Percentiles rank a stretch among this genome's conserved stretches.
Evolutionary conservation across 768 basidiomycete genomes (phyloP).

Genomic region (Pulveroboletus sp.): DNA sequence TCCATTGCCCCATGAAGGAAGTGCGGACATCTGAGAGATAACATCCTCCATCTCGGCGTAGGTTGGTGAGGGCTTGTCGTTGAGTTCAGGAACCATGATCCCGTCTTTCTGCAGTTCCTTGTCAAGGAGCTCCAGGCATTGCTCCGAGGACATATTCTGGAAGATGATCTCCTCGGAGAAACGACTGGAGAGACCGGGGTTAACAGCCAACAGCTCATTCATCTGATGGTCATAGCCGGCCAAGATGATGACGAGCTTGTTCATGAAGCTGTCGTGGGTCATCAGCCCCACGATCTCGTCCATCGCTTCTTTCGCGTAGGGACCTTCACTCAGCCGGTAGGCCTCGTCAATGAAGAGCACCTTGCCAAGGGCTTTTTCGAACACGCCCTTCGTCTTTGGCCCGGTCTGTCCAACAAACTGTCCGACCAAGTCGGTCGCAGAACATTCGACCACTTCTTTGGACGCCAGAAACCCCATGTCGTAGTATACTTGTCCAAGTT

Average conservation of each 20-base stretch:
- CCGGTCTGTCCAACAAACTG: slow-evolving; percentile 72
- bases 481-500: slow-evolving; percentile 60
- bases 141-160: slow-evolving; percentile 46
- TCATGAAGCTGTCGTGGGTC: slow-evolving; percentile 54
- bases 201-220: slow-evolving; percentile 54
- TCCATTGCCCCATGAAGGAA: slow-evolving; percentile 67
- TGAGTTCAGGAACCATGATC: slow-evolving; percentile 37
- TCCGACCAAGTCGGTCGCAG: slow-evolving; percentile 66
- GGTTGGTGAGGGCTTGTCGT: background rate
- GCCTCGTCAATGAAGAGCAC: slow-evolving; percentile 76
- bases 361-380: slow-evolving; percentile 63
- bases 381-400: slow-evolving; percentile 55
- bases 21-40: slow-evolving; percentile 39
- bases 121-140: slow-evolving; percentile 50
- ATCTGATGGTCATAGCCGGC: slow-evolving; percentile 72
- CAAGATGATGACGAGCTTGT: slow-evolving; percentile 63
- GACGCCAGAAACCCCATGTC: slow-evolving; percentile 59
- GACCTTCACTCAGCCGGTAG: slow-evolving; percentile 58
- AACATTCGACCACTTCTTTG: slow-evolving; percentile 58
- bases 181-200: slow-evolving; percentile 64
- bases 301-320: slow-evolving; percentile 68
- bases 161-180: slow-evolving; percentile 63
- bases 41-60: slow-evolving; percentile 34
- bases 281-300: slow-evolving; percentile 69
- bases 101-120: slow-evolving; percentile 44